A percentile compares a stretch with the other conserved stretches of the same genome.
Conservation (phyloP, 2,329 filamentous ascomycete species). For the Rhinocladiella similis region DNA sequence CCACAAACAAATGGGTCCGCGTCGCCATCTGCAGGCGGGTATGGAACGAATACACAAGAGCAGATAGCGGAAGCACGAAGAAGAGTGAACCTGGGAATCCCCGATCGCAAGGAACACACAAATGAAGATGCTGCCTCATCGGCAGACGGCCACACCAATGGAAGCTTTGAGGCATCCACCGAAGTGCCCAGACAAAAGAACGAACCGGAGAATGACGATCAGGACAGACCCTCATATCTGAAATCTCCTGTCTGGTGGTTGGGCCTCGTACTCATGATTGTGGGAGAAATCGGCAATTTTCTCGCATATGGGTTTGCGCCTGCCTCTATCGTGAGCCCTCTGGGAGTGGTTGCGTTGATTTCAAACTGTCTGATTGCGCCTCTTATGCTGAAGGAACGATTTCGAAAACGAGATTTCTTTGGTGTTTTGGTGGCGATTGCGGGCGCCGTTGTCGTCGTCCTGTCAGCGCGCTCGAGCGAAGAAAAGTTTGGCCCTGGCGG, state of each 20-base stretch:
- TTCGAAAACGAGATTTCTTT: slow-evolving; percentile 79
- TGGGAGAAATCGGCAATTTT: slow-evolving; percentile 95
- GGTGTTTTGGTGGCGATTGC: slow-evolving; percentile 84
- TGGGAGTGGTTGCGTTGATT: slow-evolving; percentile 94
- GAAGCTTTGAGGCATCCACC: background rate
- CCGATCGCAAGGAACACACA: slow-evolving; percentile 3
- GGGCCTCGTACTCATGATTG: slow-evolving; percentile 86
- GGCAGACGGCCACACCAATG: slow-evolving; percentile 5
- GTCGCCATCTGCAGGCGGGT: slow-evolving; percentile 1
- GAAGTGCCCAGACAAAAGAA: slow-evolving; percentile 4
- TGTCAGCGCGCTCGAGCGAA: slow-evolving; percentile 86
- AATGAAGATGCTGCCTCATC: slow-evolving; percentile 20
- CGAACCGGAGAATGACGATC: slow-evolving; percentile 32
- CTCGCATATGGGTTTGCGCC: slow-evolving; percentile 96
- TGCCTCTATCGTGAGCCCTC: slow-evolving; percentile 92
- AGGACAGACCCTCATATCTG: slow-evolving; percentile 71
- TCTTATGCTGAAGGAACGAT: slow-evolving; percentile 86
- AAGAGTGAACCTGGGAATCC: slow-evolving; percentile 13
- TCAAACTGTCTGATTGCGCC: slow-evolving; percentile 97
- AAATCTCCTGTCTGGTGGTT: slow-evolving; percentile 95
- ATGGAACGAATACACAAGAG: slow-evolving; percentile 24
- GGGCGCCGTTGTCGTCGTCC: slow-evolving; percentile 87
- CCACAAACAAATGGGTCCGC: slow-evolving; percentile 2
- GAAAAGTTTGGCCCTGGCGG: slow-evolving; percentile 87
- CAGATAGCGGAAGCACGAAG: slow-evolving; percentile 22